Base-by-base conservation (phyloP, 1,139 yeast species). In the Schizosaccharomyces versatilis region DNA sequence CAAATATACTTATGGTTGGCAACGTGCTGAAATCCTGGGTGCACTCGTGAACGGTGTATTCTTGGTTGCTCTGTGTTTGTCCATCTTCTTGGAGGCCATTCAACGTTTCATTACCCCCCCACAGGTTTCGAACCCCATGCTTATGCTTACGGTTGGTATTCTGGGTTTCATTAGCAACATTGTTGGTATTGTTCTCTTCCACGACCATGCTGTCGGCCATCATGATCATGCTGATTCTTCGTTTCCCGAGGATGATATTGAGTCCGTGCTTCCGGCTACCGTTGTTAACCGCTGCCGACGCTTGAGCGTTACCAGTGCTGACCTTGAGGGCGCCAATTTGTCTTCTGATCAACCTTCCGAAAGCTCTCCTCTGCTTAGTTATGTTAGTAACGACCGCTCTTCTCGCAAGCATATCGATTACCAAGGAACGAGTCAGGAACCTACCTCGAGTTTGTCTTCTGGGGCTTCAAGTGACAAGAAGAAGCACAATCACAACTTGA, bases 21-120 rank as follows among this genome's bases (percentile, higher is more conserved):
- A 83, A 66, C 73, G 94, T 63, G 94, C 94, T 5, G 94, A 84
- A 67, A 84, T 84, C 55, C 71, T 84, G 61, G 94, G 94, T 58
- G 98, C 98, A 3, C 73, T 90, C 59, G 77, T 90, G 61, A 90
- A 90, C 65, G 95, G 96, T 1, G 96, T 90, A 12, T 90, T 90
- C 63, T 69, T 90, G 60, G 72, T 90, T 60, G 98, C 97, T 0
- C 74, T 90, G 60, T 90, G 98, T 67, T 81, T 90, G 66, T 81
- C 95, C 47, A 90, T 90, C 64, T 77, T 85, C 62, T 78, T 90
- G 60, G 98, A 90, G 68, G 96, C 98, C 12, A 71, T 90, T 59
- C 96, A 88, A 68, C 74, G 98, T 63, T 77, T 90, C 61, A 73
- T 90, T 55, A 78, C 79, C 61, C 95, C 95, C 3, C 86, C 81